Conservation (phyloP, 2,329 filamentous ascomycete genomes). For the Claviceps lovelessii region DNA sequence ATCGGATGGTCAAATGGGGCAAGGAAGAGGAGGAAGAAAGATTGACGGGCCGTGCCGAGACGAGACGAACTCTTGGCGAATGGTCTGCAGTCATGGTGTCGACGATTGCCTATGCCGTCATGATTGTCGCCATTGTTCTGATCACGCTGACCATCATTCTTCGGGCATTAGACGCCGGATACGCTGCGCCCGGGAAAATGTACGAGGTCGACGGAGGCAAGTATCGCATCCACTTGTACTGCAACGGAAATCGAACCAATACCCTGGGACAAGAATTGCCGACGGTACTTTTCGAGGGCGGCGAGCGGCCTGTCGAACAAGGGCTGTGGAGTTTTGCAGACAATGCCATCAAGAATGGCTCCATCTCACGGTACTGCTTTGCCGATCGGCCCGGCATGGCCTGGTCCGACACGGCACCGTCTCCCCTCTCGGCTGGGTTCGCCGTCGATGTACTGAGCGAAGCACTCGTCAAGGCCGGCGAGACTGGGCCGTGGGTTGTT, state of each 20-base stretch:
- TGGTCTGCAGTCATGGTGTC: conserved; percentile 71
- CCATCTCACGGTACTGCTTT: conserved; percentile 83
- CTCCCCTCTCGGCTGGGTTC: conserved; percentile 85
- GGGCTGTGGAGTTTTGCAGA: conserved; percentile 70
- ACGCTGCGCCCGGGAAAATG: conserved; percentile 57
- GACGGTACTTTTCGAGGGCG: conserved; percentile 76
- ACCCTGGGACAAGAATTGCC: conserved; percentile 41
- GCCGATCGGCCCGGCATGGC: conserved; percentile 83
- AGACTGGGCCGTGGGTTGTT: conserved; percentile 78
- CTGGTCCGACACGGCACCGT: conserved; percentile 83
- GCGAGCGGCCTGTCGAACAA: conserved; percentile 64
- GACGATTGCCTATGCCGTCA: conserved; percentile 54
- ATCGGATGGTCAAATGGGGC: conserved; percentile 76
- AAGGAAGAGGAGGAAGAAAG: conserved; percentile 88
- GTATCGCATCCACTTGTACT: conserved; percentile 78
- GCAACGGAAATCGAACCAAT: conserved; percentile 53
- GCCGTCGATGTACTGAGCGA: conserved; percentile 80
- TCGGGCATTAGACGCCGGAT: conserved; percentile 61
- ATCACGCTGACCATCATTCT: conserved; percentile 69
- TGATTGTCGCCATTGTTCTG: conserved; percentile 55
- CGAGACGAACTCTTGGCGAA: conserved; percentile 64
- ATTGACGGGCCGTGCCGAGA: conserved; percentile 77
- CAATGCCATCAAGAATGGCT: conserved; percentile 60
- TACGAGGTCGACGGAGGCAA: conserved; percentile 73
- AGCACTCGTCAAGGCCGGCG: conserved; percentile 63